These are phyloP conservation scores for Fusarium poae DNA, from an alignment of 2,329 filamentous ascomycete genomes.

Conservation along the genomic window DNA sequence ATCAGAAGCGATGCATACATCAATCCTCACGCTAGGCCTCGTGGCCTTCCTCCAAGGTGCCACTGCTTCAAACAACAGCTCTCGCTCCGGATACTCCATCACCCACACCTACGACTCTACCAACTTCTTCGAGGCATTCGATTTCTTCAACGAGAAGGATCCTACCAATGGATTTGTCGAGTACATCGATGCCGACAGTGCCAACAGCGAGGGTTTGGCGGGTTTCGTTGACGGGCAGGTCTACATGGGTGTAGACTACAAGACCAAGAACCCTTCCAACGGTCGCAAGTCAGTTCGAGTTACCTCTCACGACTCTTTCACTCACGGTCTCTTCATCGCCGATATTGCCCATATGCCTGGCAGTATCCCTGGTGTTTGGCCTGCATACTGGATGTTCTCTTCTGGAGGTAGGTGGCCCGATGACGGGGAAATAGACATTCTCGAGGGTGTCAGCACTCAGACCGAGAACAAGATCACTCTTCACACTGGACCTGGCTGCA, in stretches of 20 bases:
- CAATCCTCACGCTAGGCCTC: conserved; percentile 47
- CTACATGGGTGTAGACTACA: conserved; percentile 78
- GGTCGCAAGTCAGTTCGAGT: conserved; percentile 80
- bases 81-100: conserved; percentile 58
- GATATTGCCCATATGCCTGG: conserved; percentile 84
- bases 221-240: conserved; percentile 67
- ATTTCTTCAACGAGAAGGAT: conserved; percentile 70
- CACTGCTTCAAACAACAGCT: conserved; percentile 38
- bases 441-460: conserved; percentile 80
- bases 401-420: conserved; percentile 75
- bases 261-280: conserved; percentile 64
- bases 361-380: conserved; percentile 79
- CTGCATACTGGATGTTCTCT: conserved; percentile 74
- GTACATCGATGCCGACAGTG: conserved; percentile 72
- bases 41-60: conserved; percentile 49
- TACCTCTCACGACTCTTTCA: conserved; percentile 74
- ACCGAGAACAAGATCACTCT: conserved; percentile 73
- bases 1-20: conserved; percentile 45
- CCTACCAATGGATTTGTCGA: conserved; percentile 82
- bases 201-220: conserved; percentile 70
- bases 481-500: conserved; percentile 73
- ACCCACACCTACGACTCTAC: conserved; percentile 62
- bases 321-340: conserved; percentile 76
- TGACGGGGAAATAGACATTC: conserved; percentile 82
- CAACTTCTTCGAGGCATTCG: conserved; percentile 70